phyloP scores from a whole-genome alignment of 2,329 filamentous ascomycete species.

The Alternaria burnsii region DNA sequence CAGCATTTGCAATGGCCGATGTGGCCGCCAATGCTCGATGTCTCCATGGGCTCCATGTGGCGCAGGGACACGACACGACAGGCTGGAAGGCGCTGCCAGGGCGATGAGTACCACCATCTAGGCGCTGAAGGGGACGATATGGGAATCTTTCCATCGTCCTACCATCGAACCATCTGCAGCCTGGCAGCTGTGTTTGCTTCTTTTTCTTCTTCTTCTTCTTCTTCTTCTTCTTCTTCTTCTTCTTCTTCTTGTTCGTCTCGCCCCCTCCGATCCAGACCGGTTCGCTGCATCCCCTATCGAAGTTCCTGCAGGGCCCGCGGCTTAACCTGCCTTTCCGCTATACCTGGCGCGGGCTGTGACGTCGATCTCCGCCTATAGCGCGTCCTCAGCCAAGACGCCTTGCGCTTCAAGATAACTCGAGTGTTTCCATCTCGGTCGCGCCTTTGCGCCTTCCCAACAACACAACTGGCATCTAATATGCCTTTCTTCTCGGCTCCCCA shows the following conservation, averaged over 20 bases:
- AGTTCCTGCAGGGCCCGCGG: slow-evolving; percentile 1
- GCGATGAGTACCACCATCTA: not conserved
- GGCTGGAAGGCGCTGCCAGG: not conserved
- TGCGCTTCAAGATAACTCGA: slow-evolving; percentile 31
- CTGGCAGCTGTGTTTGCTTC: not conserved
- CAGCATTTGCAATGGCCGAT: not conserved
- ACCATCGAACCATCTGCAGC: not conserved
- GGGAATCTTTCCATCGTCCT: not conserved
- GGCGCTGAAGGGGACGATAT: not conserved
- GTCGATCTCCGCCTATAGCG: slow-evolving; percentile 17
- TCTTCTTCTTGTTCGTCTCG: slow-evolving; percentile 2
- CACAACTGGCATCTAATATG: slow-evolving; percentile 32
- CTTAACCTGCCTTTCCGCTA: slow-evolving; percentile 11
- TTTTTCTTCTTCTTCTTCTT: too few relatives aligned
- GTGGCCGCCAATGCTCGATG: not conserved
- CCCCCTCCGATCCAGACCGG: not conserved
- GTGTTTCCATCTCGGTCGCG: slow-evolving; percentile 22
- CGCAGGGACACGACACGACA: not conserved
- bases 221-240: slow-evolving; percentile 4
- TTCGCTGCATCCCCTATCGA: not conserved
- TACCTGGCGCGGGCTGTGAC: slow-evolving; percentile 14
- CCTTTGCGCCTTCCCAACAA: slow-evolving; percentile 12
- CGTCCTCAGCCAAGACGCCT: slow-evolving; percentile 21
- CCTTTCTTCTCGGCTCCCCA: slow-evolving; percentile 42
- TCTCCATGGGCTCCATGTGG: not conserved